A percentile compares a stretch with the other conserved stretches of the same genome.
Evolutionary conservation across 345 rosid species (phyloP).

Genomic region (Boechera divaricarpa): DNA sequence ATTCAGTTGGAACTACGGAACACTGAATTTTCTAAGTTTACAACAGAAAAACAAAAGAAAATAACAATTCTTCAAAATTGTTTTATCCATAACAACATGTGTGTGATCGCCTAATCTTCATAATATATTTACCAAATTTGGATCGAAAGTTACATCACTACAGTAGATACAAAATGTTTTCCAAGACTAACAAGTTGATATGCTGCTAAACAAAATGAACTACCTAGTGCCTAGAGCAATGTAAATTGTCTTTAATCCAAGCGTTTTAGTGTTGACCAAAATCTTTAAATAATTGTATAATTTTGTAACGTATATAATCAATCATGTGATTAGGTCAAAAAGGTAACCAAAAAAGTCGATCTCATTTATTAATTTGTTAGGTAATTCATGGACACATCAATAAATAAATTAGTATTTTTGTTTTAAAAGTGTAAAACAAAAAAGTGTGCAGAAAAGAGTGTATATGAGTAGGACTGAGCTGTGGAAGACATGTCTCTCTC

Average conservation of each 20-base stretch:
- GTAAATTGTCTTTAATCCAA: slow-evolving; percentile 31
- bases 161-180: background rate
- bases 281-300: slow-evolving; percentile 1
- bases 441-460: background rate
- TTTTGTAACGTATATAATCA: slow-evolving; percentile 28
- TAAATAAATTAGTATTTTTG: background rate
- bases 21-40: too few relatives aligned
- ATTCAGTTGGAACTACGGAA: too few relatives aligned
- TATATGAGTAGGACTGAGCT: slow-evolving; percentile 35
- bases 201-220: slow-evolving; percentile 22
- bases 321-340: slow-evolving; percentile 37
- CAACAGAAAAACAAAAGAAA: too few relatives aligned
- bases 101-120: too few relatives aligned
- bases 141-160: background rate
- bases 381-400: slow-evolving; percentile 1
- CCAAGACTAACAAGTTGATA: slow-evolving; percentile 14
- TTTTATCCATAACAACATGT: too few relatives aligned
- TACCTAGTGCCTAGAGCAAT: slow-evolving; percentile 31
- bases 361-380: slow-evolving; percentile 22
- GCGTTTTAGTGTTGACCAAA: slow-evolving; percentile 35
- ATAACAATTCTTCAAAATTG: too few relatives aligned
- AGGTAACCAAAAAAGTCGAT: slow-evolving; percentile 25
- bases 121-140: background rate
- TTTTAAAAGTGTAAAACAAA: slow-evolving; percentile 10
- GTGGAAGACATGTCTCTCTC: slow-evolving; percentile 45